Conservation (phyloP, 1,139 yeast species). For the Pichia sp. region DNA sequence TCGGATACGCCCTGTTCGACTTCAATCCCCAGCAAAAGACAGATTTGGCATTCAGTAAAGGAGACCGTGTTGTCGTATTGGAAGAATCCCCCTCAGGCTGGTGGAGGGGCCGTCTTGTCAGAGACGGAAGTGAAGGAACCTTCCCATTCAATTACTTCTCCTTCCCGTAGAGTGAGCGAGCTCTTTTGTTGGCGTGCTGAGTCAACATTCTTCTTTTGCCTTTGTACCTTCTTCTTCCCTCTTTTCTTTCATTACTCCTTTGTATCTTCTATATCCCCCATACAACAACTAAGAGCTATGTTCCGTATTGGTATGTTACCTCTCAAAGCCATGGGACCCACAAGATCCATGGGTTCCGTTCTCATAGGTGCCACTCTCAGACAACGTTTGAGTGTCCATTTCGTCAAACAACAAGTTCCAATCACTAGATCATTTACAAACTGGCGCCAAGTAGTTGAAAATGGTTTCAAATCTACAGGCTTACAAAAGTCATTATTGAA, state of each 20-base stretch:
- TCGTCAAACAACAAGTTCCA: background rate
- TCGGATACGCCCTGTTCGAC: conserved; percentile 37
- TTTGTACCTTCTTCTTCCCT: background rate
- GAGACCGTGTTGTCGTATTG: conserved; percentile 38
- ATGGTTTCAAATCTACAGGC: background rate
- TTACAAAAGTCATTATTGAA: background rate
- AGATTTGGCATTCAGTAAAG: conserved; percentile 39
- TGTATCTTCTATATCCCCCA: background rate
- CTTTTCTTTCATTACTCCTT: background rate
- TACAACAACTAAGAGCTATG: background rate
- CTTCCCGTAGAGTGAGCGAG: conserved; percentile 4
- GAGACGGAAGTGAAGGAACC: conserved; percentile 35
- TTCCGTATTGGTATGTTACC: conserved; percentile 6
- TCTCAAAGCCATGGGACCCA: background rate
- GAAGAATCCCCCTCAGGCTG: conserved; percentile 36
- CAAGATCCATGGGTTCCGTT: background rate
- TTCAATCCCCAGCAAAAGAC: conserved; percentile 36
- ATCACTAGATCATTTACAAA: background rate
- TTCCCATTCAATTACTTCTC: conserved; percentile 47
- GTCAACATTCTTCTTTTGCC: background rate
- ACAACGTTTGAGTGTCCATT: background rate
- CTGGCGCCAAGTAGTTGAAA: background rate
- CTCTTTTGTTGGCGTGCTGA: background rate
- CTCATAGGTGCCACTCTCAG: background rate
- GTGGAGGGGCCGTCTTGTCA: conserved; percentile 43